Evolutionary conservation across 2,329 filamentous ascomycete genomes (phyloP).

Genomic region (Lizonia empirigonia): DNA sequence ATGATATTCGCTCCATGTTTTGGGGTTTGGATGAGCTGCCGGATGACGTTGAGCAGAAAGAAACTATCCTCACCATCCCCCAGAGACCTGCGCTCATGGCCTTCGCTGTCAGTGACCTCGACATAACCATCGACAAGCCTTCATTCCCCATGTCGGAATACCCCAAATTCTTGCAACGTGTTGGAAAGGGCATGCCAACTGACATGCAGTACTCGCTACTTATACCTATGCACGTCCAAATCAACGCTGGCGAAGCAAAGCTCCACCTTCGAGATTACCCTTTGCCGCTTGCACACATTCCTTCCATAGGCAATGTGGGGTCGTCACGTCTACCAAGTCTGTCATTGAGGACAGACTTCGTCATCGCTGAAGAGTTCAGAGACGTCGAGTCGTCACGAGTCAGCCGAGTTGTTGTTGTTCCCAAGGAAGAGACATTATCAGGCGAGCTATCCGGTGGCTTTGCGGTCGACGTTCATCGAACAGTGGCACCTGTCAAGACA

Average conservation of each 20-base stretch:
- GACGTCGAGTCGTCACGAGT: slow-evolving; percentile 79
- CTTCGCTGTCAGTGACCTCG: slow-evolving; percentile 79
- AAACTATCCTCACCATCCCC: slow-evolving; percentile 84
- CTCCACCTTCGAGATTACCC: slow-evolving; percentile 93
- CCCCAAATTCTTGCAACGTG: slow-evolving; percentile 80
- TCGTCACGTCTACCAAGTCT: slow-evolving; percentile 80
- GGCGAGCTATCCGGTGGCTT: slow-evolving; percentile 71
- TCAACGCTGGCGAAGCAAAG: slow-evolving; percentile 88
- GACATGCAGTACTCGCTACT: slow-evolving; percentile 90
- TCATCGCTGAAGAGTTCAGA: slow-evolving; percentile 91
- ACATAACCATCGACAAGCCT: slow-evolving; percentile 87
- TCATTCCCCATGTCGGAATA: slow-evolving; percentile 84
- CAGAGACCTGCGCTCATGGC: slow-evolving; percentile 83
- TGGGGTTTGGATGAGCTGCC: slow-evolving; percentile 82
- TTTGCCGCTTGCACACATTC: slow-evolving; percentile 87
- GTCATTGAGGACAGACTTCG: slow-evolving; percentile 86
- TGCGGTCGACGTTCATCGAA: slow-evolving; percentile 83
- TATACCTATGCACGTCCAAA: slow-evolving; percentile 84
- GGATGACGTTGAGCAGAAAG: slow-evolving; percentile 79
- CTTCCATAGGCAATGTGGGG: slow-evolving; percentile 78
- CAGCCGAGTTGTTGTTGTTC: slow-evolving; percentile 83
- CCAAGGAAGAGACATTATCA: slow-evolving; percentile 63
- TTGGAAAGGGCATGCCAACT: slow-evolving; percentile 95
- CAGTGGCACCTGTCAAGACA: slow-evolving; percentile 92
- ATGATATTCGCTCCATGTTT: slow-evolving; percentile 77